A percentile compares a stretch with the other conserved stretches of the same genome.
Evolutionary conservation across 495 filamentous ascomycete species (phyloP).

Genomic region (Aspergillus nanangensis): DNA sequence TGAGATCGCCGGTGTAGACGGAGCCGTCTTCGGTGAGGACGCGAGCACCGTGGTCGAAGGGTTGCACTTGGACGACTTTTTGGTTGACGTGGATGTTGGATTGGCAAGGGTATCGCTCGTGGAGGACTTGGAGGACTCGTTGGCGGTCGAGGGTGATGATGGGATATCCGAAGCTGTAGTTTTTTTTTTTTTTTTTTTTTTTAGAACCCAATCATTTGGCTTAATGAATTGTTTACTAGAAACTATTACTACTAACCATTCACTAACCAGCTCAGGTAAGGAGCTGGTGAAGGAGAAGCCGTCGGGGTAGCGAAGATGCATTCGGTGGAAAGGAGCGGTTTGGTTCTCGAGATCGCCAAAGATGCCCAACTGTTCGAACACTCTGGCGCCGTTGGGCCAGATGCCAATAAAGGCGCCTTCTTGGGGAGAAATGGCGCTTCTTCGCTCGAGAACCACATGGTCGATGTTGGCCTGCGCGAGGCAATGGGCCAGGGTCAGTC

Average conservation of each 20-base stretch:
- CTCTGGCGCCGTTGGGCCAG: slow-evolving; percentile 29
- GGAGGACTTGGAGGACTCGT: slow-evolving; percentile 20
- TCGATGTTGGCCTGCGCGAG: slow-evolving; percentile 40
- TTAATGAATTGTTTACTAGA: neutral
- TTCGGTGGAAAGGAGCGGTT: too few relatives aligned
- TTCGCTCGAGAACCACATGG: slow-evolving; percentile 43
- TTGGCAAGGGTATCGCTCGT: slow-evolving; percentile 5
- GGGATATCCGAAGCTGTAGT: slow-evolving; percentile 22
- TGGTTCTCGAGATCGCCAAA: slow-evolving; percentile 22
- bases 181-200: neutral
- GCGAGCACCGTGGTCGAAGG: neutral
- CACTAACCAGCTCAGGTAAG: too few relatives aligned
- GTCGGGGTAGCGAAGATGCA: too few relatives aligned
- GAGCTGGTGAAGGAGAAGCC: too few relatives aligned
- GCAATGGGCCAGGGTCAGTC: too few relatives aligned
- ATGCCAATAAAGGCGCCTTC: slow-evolving; percentile 34
- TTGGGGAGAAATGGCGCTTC: slow-evolving; percentile 25
- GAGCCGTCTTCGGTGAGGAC: slow-evolving; percentile 22
- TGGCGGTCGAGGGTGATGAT: slow-evolving; percentile 26
- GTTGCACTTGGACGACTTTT: slow-evolving; percentile 8
- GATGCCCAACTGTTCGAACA: slow-evolving; percentile 47
- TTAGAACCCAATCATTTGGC: neutral
- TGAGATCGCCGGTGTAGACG: slow-evolving; percentile 29
- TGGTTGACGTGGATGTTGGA: slow-evolving; percentile 3
- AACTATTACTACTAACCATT: slow-evolving; percentile 9